Evolutionary conservation across 768 basidiomycete genomes (phyloP), one percentile per base, ranked within the genome.

Genomic region (Kwoniella shandongensis): DNA sequence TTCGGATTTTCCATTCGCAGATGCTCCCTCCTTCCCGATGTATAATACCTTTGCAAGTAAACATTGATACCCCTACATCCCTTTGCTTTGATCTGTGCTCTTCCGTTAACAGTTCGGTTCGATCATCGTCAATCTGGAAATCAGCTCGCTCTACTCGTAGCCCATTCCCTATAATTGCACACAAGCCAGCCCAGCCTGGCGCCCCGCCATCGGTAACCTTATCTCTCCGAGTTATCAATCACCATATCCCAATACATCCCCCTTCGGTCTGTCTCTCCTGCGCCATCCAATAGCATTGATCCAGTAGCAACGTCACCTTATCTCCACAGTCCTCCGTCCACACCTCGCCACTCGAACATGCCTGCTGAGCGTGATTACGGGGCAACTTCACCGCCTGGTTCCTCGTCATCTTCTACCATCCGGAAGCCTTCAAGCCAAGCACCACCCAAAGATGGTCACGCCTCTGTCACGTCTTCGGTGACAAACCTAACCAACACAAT

Each of bases 401-500:
- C 60, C 20, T 35, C 54, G 6, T 51, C 55, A 18, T 60, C 59
- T 22, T 20, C 57, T 29, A 1, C 52, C n/a, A 17, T 27, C 32
- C 25, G 38, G 11, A 51, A 47, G 20, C 5, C 49, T 2, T 11
- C 10, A 11, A 11, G 18, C 10, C 20, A 12, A 10, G 10, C 49
- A 5, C 15, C 35, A 22, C 54, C 32, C 26, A 25, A 56, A 35
- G 54, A 54, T 30, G 66, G 63, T n/a, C 58, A 59, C 26, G 69
- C 69, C 1, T 40, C 69, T 5, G 48, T 73, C 39, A 42, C 30
- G 2, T 73, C 72, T 1, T 73, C 72, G 10, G 57, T 68, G 6
- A 53, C 61, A 22, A 73, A 73, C 70, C 79, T 96, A 40, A 79
- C 85, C 23, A 96, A 96, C 66, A 96, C 92, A 0, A 91, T 93